Evolutionary conservation across 805 yeast genomes (phyloP), one percentile per base, ranked within the genome.

Genomic region (Alloascoidea hylecoeti): DNA sequence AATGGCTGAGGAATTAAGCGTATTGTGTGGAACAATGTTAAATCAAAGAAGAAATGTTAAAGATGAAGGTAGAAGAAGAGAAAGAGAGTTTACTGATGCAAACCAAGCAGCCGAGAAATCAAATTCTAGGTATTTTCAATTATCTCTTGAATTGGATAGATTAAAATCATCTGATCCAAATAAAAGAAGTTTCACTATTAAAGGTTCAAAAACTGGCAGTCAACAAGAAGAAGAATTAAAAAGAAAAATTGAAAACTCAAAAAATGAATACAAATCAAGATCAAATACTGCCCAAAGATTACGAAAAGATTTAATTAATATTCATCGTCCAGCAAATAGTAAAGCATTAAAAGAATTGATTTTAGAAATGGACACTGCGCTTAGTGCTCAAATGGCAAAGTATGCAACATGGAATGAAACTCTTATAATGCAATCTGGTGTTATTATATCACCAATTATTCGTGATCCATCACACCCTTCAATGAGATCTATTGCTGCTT

Each of bases 381-480:
- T 81, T 68, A 72, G 79, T 45, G 72, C 81, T 37, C 92, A 82
- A 52, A 57, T 82, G 38, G 85, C 78, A 46, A 81, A 81, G 52
- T 81, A 76, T 52, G 74, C 89, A 2, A 75, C 85, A 4, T 80
- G 78, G 71, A 70, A 74, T 34, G 94, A 82, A 52, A 79, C 77
- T 19, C 63, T 78, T 39, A 60, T 78, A 5, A 64, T 82, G 61
- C 81, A 82, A 46, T 66, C 77, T 16, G 94, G 92, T 33, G 68
- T 75, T 43, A 62, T 82, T 3, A 60, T 74, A 35, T 16, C 36
- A 9, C 36, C 36, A 18, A 12, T 34, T 17, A 34, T 6, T 9
- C 17, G n/a, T 1, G 60, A 61, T 28, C 59, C 66, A 27, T 45
- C 59, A 13, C 66, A 66, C 42, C 51, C 50, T 5, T 77, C 89